Conservation (phyloP, 2,329 filamentous ascomycete species). For the Phialophora macrospora region DNA sequence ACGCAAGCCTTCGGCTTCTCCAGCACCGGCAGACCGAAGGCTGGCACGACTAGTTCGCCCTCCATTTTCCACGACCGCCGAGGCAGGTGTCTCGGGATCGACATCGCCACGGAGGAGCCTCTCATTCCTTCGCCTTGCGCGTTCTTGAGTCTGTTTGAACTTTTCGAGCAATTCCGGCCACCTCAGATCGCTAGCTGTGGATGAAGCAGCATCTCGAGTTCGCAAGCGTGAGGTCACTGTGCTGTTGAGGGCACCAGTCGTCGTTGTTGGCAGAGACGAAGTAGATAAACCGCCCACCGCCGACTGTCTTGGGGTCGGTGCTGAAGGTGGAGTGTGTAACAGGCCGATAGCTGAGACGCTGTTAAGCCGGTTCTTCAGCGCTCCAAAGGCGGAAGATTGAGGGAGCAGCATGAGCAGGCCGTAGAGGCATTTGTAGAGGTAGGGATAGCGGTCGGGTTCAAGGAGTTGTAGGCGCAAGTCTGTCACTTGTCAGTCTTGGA, state of each 20-base stretch:
- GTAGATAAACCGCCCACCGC: slow-evolving; percentile 33
- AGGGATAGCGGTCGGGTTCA: slow-evolving; percentile 92
- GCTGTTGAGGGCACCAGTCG: slow-evolving; percentile 9
- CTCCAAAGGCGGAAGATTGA: slow-evolving; percentile 95
- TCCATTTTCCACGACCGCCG: slow-evolving; percentile 11
- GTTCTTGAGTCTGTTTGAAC: slow-evolving; percentile 89
- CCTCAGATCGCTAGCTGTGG: slow-evolving; percentile 63
- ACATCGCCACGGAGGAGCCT: slow-evolving; percentile 33
- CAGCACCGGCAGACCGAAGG: slow-evolving; percentile 18
- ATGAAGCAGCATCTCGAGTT: slow-evolving; percentile 25
- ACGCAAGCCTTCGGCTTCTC: slow-evolving; percentile 17
- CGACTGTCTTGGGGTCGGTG: slow-evolving; percentile 40
- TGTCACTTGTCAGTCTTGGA: slow-evolving; percentile 46
- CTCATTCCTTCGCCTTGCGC: slow-evolving; percentile 60
- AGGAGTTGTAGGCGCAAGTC: slow-evolving; percentile 92
- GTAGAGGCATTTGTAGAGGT: slow-evolving; percentile 97
- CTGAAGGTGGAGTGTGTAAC: slow-evolving; percentile 73
- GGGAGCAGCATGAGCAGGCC: slow-evolving; percentile 97
- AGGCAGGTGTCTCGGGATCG: slow-evolving; percentile 22
- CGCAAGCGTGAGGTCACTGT: slow-evolving; percentile 29
- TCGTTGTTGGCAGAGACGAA: slow-evolving; percentile 15
- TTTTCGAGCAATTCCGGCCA: slow-evolving; percentile 95
- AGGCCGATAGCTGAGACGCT: slow-evolving; percentile 97
- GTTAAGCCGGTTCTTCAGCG: slow-evolving; percentile 93
- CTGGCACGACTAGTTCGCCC: slow-evolving; percentile 32